Base-by-base conservation (phyloP, 2,329 filamentous ascomycete species). In the Botrytis paeoniae region DNA sequence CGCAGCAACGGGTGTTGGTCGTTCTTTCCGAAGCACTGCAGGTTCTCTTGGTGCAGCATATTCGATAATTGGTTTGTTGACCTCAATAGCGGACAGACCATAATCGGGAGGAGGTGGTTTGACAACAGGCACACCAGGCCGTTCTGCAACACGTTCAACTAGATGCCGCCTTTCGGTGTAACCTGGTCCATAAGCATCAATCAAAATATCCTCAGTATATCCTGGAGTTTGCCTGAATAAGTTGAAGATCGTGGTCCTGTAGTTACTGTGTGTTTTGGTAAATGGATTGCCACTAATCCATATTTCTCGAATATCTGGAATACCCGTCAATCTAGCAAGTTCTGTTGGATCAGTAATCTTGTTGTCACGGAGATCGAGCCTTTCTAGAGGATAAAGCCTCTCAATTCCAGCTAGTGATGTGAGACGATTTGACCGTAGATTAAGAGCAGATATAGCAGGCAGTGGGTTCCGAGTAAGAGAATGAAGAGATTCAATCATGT, bases 401-500 rank as follows among this genome's bases (percentile, higher is more conserved):
- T 99, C 95, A 62, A 98, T 90, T 2, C 96, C 96, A 43, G 94
- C 94, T 74, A 99, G 88, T 3, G 94, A 97, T 73, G 90, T 88
- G 74, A 99, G 87, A 63, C 95, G 90, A 81, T 99, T 99, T 68
- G 90, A 93, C 73, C 95, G 91, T 72, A 99, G 88, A 79, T 98
- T 98, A 73, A 99, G 85, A 1, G 95, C 95, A 1, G 93, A 97
- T 75, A 99, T 97, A 32, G 96, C 95, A 41, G 96, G 95, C 8
- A 99, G 86, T 20, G 96, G 94, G 79, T 92, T 96, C 75, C 92
- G 90, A 3, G 91, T 91, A 60, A 99, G 85, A 2, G 95, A 97
- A 79, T 97, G 93, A 72, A 99, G 86, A 25, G 94, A 96, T 78
- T 95, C 93, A 75, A 99, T 98, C 95, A 98, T 98, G 86, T 95